Percentiles rank a stretch among this genome's conserved stretches.
These are phyloP conservation scores for Cutaneotrichosporon sp. DNA, from an alignment of 1,284 basidiomycete species.

Conservation along the genomic window DNA sequence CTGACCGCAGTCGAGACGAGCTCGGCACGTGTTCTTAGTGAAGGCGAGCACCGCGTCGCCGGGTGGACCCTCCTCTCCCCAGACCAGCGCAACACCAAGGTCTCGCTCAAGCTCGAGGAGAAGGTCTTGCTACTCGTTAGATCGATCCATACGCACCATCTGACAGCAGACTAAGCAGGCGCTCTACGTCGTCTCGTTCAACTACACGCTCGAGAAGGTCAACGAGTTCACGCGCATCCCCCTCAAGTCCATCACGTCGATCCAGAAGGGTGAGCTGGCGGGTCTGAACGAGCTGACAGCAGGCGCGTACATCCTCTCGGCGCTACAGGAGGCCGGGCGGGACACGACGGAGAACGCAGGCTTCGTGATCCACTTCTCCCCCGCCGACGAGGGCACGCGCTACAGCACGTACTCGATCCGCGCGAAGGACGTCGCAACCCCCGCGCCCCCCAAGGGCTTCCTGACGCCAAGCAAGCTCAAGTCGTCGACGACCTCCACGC, in stretches of 20 bases:
- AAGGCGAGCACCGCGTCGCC: slow-evolving; percentile 74
- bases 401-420: slow-evolving; percentile 79
- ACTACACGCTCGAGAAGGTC: slow-evolving; percentile 88
- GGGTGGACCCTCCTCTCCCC: slow-evolving; percentile 95
- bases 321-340: slow-evolving; percentile 83
- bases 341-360: slow-evolving; percentile 84
- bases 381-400: slow-evolving; percentile 65
- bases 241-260: slow-evolving; percentile 75
- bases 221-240: slow-evolving; percentile 86
- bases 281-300: neutral
- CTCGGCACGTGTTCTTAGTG: slow-evolving; percentile 73
- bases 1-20: slow-evolving; percentile 68
- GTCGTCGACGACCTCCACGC: neutral
- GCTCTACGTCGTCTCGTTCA: slow-evolving; percentile 74
- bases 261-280: slow-evolving; percentile 68
- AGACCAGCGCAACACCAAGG: slow-evolving; percentile 67
- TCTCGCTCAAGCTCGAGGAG: slow-evolving; percentile 83
- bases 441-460: neutral
- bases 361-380: slow-evolving; percentile 73
- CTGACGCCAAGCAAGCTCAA: slow-evolving; percentile 3
- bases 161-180: slow-evolving; percentile 61
- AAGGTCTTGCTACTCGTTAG: slow-evolving; percentile 84
- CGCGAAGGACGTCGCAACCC: slow-evolving; percentile 55
- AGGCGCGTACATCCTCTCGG: slow-evolving; percentile 74
- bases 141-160: slow-evolving; percentile 7